Evolutionary conservation across 2,329 filamentous ascomycete genomes (phyloP), one percentile per base, ranked within the genome.

Genomic region (Stemphylium lycopersici): DNA sequence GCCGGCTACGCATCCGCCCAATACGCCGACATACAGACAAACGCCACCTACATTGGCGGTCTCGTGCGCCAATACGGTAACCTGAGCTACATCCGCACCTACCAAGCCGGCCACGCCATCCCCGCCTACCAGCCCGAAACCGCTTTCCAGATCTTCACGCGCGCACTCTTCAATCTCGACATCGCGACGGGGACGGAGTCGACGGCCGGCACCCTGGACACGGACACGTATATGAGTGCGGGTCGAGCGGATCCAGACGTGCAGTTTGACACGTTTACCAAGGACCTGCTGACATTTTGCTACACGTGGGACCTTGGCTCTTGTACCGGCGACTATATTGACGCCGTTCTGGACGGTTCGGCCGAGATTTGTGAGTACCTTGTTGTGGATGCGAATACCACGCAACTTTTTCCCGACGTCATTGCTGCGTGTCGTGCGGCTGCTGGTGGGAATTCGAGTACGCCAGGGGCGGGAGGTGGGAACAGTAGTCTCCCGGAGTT

Each of bases 81-180:
- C 40, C 59, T 79, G 40, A 75, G 70, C 18, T 80, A 78, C 66
- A 61, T 69, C 15, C 62, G 72, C 33, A 61, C 73, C 13, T 74
- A 71, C 55, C 71, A 78, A 34, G 67, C 75, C 15, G 77, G 77
- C 6, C 77, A 79, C 47, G 67, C 73, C 33, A 75, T 78, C 2
- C 73, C 75, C 0, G 73, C 66, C 41, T 78, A 76, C 56, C 76
- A 78, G 58, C 74, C 73, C 24, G 62, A 83, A 60, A 81, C 81
- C 0, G 76, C 77, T 0, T 83, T 81, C 55, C 77, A 76, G 4
- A 74, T 83, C 52, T 83, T 83, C 64, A 76, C 77, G 3, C 76
- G 81, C 13, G 76, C 76, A 7, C 70, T 82, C 56, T 53, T 62
- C 5, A 74, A 77, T 15, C 62, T 70, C 24, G 80, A 83, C 49